These are phyloP conservation scores for Taiozyma onychis DNA, from an alignment of 1,139 yeast genomes.

Conservation along the genomic window DNA sequence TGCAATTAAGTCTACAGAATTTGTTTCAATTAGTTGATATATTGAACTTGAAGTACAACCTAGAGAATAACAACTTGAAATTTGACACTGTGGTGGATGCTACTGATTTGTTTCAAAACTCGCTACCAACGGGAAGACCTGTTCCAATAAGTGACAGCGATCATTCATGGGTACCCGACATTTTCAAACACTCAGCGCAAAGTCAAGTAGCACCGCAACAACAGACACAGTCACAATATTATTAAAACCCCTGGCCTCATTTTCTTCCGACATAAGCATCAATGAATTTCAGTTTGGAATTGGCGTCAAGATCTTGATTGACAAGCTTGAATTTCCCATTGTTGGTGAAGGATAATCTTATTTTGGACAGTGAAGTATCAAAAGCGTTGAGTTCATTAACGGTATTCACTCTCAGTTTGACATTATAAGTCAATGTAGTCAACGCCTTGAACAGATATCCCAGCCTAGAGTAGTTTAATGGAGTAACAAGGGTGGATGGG, in stretches of 20 bases:
- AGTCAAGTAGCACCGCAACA: not conserved
- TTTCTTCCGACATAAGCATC: conserved; percentile 19
- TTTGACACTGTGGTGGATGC: conserved; percentile 13
- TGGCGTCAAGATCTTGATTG: conserved; percentile 27
- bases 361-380: conserved; percentile 20
- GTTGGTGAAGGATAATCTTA: conserved; percentile 31
- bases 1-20: conserved; percentile 7
- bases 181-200: not conserved
- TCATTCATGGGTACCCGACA: conserved; percentile 14
- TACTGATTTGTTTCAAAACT: conserved; percentile 8
- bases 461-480: conserved; percentile 17
- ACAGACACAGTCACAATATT: conserved; percentile 6
- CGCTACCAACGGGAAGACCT: conserved; percentile 21
- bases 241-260: conserved; percentile 1
- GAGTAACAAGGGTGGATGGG: conserved; percentile 31
- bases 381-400: conserved; percentile 17
- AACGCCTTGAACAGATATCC: conserved; percentile 18
- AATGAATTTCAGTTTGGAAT: conserved; percentile 30
- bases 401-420: conserved; percentile 26
- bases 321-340: conserved; percentile 35
- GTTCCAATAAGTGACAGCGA: conserved; percentile 15
- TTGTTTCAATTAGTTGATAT: conserved; percentile 14
- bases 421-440: conserved; percentile 20
- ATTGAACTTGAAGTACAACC: conserved; percentile 16
- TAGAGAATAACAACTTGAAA: conserved; percentile 19